Base-by-base conservation (phyloP, 495 filamentous ascomycete species). In the Opeltia flavorubescens region DNA sequence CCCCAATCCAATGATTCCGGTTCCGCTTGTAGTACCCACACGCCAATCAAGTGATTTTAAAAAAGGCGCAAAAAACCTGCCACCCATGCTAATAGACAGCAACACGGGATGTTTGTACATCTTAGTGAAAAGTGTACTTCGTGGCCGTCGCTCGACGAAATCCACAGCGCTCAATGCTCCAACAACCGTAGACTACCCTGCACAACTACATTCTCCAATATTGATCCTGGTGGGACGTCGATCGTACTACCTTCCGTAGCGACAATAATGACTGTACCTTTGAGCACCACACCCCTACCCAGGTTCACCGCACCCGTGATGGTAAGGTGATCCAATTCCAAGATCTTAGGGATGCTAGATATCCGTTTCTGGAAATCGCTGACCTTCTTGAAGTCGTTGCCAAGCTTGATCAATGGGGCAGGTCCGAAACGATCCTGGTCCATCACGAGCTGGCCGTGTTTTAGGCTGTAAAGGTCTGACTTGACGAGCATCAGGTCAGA, bases 401-500 rank as follows among this genome's bases (percentile, higher is more conserved):
- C 91, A 29, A 99, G 84, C 81, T 99, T 99, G 74, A 99, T 96
- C 55, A 99, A 77, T 48, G 91, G 91, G n/a, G 94, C 93, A 52
- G 89, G 88, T 53, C 93, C 91, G 64, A 99, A 96, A 53, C 91
- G 85, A 74, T 77, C 86, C 50, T 84, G 78, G 76, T 94, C 91
- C 68, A 99, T 93, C 59, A 95, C 71, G 48, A 99, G 76, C 70
- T 96, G 89, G 58, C 91, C 91, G 70, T 99, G 91, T 81, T 95
- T 88, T 55, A 99, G 77, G n/a, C 87, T 93, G 82, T 99, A 99
- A 36, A 99, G 80, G 61, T 99, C 93, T 40, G 89, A 95, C 78
- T 99, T 99, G 78, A 99, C 91, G 49, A 99, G 84, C 86, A 99
- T 86, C 51, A 99, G 77, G 62, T 99, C 91, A 49, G 91, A 99